Evolutionary conservation across 768 basidiomycete species (phyloP), one percentile per base, ranked within the genome.

Genomic region (Boletus subcaerulescens): DNA sequence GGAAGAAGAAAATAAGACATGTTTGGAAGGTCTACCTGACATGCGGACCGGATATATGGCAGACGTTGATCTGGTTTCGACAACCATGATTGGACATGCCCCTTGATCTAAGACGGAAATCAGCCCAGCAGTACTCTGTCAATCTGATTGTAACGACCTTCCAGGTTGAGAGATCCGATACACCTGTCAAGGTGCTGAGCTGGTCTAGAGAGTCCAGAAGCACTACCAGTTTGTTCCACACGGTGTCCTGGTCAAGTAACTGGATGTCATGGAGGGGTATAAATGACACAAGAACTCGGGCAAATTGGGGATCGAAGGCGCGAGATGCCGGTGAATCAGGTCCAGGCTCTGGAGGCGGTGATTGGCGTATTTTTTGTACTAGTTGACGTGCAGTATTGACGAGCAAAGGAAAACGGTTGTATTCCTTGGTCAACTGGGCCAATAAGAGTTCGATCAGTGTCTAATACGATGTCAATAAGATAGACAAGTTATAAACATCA

Each of bases 231-330:
- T 74, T 71, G 26, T 76, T 60, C 81, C 86, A 91, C 0, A 78
- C 80, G 3, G 74, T 65, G 31, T 77, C 71, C 45, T 78, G 71
- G 5, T 77, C 60, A 0, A 82, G 81, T 1, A 85, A 62, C 24
- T 75, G 71, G 10, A 89, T 71, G 5, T 82, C 71, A n/a, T 86
- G 81, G 18, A 88, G 79, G 0, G 90, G 90, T 60, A 88, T 80
- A 52, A 80, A 82, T 31, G 82, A 85, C 44, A 82, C 82, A 3
- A 92, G 74, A 26, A 78, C 76, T n/a, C 89, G 83, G 3, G 82
- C 79, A 45, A 89, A 80, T 48, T 78, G 75, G 0, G 86, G 83
- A 60, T 91, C 87, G 45, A 91, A 88, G 2, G 80, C 81, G 3
- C 76, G 70, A 17, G 64, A 67, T 0, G 80, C 83, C 0, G 76